phyloP scores from a whole-genome alignment of 1,284 basidiomycete species.

The Caloboletus firmus region DNA sequence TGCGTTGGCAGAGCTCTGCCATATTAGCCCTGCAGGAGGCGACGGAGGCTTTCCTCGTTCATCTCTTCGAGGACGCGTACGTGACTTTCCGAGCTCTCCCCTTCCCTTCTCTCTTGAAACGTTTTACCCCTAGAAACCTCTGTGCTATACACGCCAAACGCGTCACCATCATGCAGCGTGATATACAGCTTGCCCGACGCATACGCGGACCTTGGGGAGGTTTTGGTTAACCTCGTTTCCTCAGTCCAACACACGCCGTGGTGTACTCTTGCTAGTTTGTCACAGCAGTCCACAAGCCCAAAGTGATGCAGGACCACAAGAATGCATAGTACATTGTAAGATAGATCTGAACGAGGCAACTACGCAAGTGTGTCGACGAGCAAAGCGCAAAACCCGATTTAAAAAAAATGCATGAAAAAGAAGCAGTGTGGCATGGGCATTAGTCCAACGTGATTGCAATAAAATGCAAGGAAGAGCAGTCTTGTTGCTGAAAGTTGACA shows the following conservation, averaged over 20 bases:
- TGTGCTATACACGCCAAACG: constrained; percentile 98
- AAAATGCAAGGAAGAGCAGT: constrained; percentile 13
- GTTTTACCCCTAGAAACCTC: constrained; percentile 61
- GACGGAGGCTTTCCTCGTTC: constrained; percentile 90
- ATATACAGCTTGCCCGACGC: constrained; percentile 93
- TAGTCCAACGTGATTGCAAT: constrained; percentile 16
- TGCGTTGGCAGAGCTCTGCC: constrained; percentile 92
- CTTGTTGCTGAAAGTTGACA: constrained; percentile 7
- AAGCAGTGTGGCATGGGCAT: constrained; percentile 7
- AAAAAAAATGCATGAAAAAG: constrained; percentile 12
- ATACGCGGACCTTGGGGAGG: constrained; percentile 86
- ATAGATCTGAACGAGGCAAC: constrained; percentile 21
- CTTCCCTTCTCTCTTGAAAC: constrained; percentile 2
- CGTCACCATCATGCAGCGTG: constrained; percentile 97
- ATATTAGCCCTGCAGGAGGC: constrained; percentile 92
- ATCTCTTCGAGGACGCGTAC: constrained; percentile 95
- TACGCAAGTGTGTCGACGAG: constrained; percentile 11
- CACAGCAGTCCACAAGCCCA: not conserved
- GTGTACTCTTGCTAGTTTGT: not conserved
- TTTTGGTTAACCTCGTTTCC: constrained; percentile 36
- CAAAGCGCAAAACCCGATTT: constrained; percentile 7
- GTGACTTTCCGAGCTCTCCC: constrained; percentile 37
- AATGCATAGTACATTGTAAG: constrained; percentile 31
- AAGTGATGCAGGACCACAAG: constrained; percentile 7
- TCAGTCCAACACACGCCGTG: not conserved